These are phyloP conservation scores for Durio zibethinus DNA, from an alignment of 345 rosid species.

Conservation along the genomic window DNA sequence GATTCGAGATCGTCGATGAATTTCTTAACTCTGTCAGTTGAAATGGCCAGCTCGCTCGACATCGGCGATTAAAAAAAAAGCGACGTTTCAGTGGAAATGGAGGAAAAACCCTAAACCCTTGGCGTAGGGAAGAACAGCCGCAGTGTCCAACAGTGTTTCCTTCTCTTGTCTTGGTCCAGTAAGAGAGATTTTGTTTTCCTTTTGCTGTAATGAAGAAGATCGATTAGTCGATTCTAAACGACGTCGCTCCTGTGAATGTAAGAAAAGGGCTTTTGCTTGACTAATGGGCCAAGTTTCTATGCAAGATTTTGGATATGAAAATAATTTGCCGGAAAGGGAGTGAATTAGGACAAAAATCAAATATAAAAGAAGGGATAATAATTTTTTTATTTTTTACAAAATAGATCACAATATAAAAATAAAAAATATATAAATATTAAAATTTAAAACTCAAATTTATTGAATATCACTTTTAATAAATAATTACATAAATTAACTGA, in stretches of 20 bases:
- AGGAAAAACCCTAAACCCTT: not conserved
- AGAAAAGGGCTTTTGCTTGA: not conserved
- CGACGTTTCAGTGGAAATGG: not conserved
- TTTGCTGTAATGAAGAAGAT: not conserved
- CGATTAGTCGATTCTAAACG: not conserved
- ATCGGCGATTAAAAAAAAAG: not conserved
- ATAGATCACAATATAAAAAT: too few species aligned
- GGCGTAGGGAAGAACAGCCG: not conserved
- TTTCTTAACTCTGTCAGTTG: conserved; percentile 36
- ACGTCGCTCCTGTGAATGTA: not conserved
- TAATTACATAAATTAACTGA: too few species aligned
- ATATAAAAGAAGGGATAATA: too few species aligned
- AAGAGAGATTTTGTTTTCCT: not conserved
- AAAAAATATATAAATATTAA: too few species aligned
- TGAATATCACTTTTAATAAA: too few species aligned
- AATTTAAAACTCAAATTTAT: too few species aligned
- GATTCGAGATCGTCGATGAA: conserved; percentile 41
- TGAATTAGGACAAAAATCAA: not conserved
- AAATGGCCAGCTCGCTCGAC: conserved; percentile 27
- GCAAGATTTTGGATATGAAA: not conserved
- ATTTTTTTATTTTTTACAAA: too few species aligned
- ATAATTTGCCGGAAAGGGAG: too few species aligned
- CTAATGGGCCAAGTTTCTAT: not conserved
- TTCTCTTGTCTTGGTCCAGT: too few species aligned
- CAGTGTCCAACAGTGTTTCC: not conserved